Evolutionary conservation across 441 rosid species (phyloP).

Genomic region (Euphorbia corollata): DNA sequence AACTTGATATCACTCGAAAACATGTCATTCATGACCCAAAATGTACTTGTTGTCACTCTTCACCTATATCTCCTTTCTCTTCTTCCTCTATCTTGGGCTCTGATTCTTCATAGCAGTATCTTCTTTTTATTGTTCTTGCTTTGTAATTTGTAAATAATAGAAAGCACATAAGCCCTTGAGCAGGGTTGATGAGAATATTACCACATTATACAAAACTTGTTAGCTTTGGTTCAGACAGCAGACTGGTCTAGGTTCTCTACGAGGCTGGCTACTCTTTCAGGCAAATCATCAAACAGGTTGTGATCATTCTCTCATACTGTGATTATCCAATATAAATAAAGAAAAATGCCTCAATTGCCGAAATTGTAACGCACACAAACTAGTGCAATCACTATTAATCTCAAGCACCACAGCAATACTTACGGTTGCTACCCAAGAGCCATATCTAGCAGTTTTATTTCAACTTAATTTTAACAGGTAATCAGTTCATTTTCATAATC

Average conservation of each 20-base stretch:
- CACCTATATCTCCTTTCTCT: conserved; percentile 34
- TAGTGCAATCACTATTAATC: too few species aligned
- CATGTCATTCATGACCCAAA: conserved; percentile 38
- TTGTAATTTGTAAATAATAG: conserved; percentile 25
- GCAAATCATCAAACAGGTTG: conserved; percentile 28
- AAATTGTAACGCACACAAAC: too few species aligned
- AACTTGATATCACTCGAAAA: conserved; percentile 39
- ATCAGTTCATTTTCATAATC: too few species aligned
- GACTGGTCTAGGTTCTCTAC: background rate
- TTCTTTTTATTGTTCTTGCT: background rate
- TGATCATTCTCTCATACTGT: background rate
- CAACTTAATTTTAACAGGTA: too few species aligned
- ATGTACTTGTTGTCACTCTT: conserved; percentile 41
- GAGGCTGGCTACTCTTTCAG: conserved; percentile 6
- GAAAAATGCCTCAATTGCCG: too few species aligned
- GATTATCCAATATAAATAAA: too few species aligned
- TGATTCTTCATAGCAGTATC: conserved; percentile 22
- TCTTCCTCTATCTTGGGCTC: conserved; percentile 31
- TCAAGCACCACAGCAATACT: too few species aligned
- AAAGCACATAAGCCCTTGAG: conserved; percentile 15
- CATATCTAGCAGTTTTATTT: too few species aligned
- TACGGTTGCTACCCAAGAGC: too few species aligned
- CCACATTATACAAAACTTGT: background rate
- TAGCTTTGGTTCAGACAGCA: background rate
- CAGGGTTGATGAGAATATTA: conserved; percentile 12